Base-by-base conservation (phyloP, 768 basidiomycete genomes). In the Termitomyces heimii region DNA sequence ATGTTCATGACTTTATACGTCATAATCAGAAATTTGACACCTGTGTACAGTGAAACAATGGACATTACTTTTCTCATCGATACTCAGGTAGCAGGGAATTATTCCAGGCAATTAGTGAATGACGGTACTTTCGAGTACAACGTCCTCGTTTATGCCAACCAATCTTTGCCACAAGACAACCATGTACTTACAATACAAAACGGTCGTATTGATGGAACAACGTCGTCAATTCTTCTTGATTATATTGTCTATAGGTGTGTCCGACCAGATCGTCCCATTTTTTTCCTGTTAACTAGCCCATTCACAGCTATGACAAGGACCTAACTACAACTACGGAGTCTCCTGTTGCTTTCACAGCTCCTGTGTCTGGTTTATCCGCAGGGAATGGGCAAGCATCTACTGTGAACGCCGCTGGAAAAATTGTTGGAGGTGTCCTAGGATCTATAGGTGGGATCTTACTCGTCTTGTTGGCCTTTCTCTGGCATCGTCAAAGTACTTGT, bases 51-150 rank as follows among this genome's bases (percentile, higher is more conserved):
- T 18, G 74, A 65, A 18, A 54, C 69, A 63, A 59, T 67, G 63
- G 69, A 77, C 52, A 67, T 78, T 67, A 65, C 64, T 3, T 78
- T 78, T 59, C 66, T 69, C 32, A 65, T 77, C 46, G 76, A 79
- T 57, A 63, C 63, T 26, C 59, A 67, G 20, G 28, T 53, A 13
- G 70, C 66, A 7, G 75, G 74, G 14, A 58, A 56, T 3, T 77
- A 70, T 47, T 52, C 37, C 0, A 63, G 55, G 18, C 26, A 59
- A 20, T 61, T 71, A 3, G 43, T 65, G 12, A 68, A 53, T 18
- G 29, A 64, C 1, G 22, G 42, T 12, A 34, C 60, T n/a, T 72
- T 66, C 56, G 60, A 68, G 13, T 76, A 75, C 59, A 66, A 73
- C 39, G 68, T 71, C 20, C 66, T 65, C 16, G 73, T 77, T 28